Base-by-base conservation (phyloP, 1,284 basidiomycete genomes). In the Sporisorium exsertum region DNA sequence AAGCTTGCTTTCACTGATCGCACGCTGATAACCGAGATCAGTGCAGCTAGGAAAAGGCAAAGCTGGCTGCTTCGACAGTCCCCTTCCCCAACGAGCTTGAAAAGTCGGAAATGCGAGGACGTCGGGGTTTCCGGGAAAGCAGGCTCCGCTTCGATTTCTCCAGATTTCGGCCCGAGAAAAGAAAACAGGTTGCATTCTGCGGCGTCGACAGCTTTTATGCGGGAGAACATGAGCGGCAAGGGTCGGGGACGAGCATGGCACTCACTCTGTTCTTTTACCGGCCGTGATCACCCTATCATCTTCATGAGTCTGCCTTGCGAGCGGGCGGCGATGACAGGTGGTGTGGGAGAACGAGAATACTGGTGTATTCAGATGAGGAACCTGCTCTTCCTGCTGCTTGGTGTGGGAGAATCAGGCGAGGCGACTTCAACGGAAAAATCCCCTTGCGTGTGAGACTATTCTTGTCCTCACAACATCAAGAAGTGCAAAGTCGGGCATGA, bases 71-170 rank as follows among this genome's bases (percentile, higher is more conserved):
- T 27, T 37, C 16, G 27, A 27, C 26, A 43, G 10, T 12, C 24
- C 16, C 47, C 27, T 27, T 35, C 24, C 35, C 29, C 12, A 37
- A 58, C 33, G 10, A n/a, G 15, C 18, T 37, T 13, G 40, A 1
- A 45, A 20, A 27, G n/a, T 47, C 47, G 57, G 57, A 58, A 8
- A 33, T 58, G 33, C 15, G 40, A 51, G 57, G 47, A 29, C 24
- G 37, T 42, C 57, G 47, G 57, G 46, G 47, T 51, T 58, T 27
- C 20, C 57, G 57, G 57, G 49, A 47, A 50, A 58, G 47, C 57
- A 51, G 4, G 26, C 4, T 3, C 37, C 18, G 9, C 37, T 40
- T n/a, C 5, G 9, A 13, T 16, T 15, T n/a, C n/a, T 27, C 45
- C 9, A 4, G 16, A 10, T 6, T 49, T 49, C 47, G 47, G 47